Evolutionary conservation across 2,329 filamentous ascomycete species (phyloP).

Genomic region (Thelonectria discophora): DNA sequence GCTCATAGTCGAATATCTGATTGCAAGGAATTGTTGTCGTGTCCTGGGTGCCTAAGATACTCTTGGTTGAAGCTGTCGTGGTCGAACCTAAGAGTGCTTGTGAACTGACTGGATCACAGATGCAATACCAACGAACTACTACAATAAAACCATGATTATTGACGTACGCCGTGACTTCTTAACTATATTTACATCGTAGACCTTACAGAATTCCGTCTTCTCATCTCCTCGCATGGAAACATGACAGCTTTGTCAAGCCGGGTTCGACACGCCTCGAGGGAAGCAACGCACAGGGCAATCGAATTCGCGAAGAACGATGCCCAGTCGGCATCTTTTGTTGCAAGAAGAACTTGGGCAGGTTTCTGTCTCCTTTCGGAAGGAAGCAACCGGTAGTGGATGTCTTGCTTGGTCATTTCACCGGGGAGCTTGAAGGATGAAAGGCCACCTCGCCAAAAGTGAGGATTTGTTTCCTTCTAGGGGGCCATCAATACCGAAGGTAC

Average conservation of each 20-base stretch:
- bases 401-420: not conserved
- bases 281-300: not conserved
- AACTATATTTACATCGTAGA: not conserved
- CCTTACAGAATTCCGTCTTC: not conserved
- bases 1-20: not conserved
- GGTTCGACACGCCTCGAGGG: not conserved
- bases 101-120: no score
- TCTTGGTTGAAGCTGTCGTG: no score
- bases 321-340: not conserved
- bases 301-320: not conserved
- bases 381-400: not conserved
- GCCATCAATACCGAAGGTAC: not conserved
- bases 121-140: no score
- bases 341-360: not conserved
- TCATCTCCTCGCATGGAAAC: not conserved
- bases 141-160: no score
- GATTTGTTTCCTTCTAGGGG: slow-evolving; percentile 5
- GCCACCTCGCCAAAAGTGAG: not conserved
- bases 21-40: not conserved
- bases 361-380: not conserved
- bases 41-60: no score
- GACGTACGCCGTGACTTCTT: not conserved
- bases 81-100: no score
- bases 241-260: not conserved
- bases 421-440: not conserved